Evolutionary conservation across 495 filamentous ascomycete genomes (phyloP).

Genomic region (Tuber microsphaerosporum): DNA sequence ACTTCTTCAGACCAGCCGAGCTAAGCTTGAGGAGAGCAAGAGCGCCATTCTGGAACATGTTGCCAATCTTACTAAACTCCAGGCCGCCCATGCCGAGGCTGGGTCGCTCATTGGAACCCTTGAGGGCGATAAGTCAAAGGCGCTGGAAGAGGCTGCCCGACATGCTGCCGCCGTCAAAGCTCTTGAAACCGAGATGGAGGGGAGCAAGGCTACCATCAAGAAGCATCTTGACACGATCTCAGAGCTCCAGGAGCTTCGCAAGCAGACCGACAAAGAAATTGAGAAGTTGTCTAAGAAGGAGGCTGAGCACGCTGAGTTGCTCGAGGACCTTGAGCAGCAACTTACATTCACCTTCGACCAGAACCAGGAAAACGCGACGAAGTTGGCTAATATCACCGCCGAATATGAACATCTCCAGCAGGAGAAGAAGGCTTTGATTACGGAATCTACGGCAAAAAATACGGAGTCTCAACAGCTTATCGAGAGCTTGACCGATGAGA

Average conservation of each 20-base stretch:
- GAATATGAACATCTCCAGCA: slow-evolving; percentile 53
- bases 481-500: slow-evolving; percentile 57
- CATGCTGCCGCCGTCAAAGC: slow-evolving; percentile 55
- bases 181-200: slow-evolving; percentile 60
- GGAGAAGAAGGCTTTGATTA: slow-evolving; percentile 58
- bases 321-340: slow-evolving; percentile 95
- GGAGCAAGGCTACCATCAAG: slow-evolving; percentile 63
- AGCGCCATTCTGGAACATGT: slow-evolving; percentile 40
- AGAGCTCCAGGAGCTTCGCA: slow-evolving; percentile 38
- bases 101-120: slow-evolving; percentile 52
- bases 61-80: slow-evolving; percentile 46
- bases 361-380: slow-evolving; percentile 70
- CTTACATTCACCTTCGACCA: slow-evolving; percentile 91
- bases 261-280: slow-evolving; percentile 46
- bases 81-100: slow-evolving; percentile 44
- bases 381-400: slow-evolving; percentile 60
- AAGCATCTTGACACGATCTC: slow-evolving; percentile 54
- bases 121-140: slow-evolving; percentile 61
- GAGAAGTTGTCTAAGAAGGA: slow-evolving; percentile 56
- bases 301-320: slow-evolving; percentile 77
- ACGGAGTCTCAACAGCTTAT: slow-evolving; percentile 51
- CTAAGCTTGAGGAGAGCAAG: slow-evolving; percentile 39
- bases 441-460: slow-evolving; percentile 52
- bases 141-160: slow-evolving; percentile 45
- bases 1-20: slow-evolving; percentile 30